Conservation (phyloP, 495 filamentous ascomycete species). For the Podospora fimiseda region DNA sequence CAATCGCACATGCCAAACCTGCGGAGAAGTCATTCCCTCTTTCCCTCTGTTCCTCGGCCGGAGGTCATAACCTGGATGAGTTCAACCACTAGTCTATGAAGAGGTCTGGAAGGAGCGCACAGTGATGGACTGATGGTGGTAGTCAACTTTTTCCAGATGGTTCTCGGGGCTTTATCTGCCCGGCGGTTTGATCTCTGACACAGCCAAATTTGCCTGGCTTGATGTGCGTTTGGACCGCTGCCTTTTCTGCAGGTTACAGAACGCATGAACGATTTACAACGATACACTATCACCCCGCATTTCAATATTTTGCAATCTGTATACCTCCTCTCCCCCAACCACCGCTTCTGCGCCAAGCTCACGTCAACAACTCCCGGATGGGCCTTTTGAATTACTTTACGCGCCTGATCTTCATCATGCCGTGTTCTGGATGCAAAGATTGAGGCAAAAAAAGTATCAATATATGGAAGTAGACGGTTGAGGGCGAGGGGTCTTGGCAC, state of each 20-base stretch:
- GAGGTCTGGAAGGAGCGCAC: background rate
- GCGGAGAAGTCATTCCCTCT: background rate
- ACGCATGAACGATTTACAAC: constrained; percentile 12
- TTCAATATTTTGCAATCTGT: too few relatives aligned
- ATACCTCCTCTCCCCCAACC: too few relatives aligned
- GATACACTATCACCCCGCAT: constrained; percentile 2
- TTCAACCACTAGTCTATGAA: too few relatives aligned
- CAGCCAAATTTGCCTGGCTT: background rate
- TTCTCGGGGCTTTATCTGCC: constrained; percentile 1
- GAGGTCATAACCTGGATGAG: too few relatives aligned
- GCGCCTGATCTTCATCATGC: constrained; percentile 24
- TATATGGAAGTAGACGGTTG: too few relatives aligned
- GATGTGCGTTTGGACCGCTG: background rate
- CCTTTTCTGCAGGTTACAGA: background rate
- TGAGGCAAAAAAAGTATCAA: too few relatives aligned
- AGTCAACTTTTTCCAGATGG: background rate
- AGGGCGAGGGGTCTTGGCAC: too few relatives aligned
- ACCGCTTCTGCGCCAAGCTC: background rate
- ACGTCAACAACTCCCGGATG: constrained; percentile 15
- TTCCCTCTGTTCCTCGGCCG: background rate
- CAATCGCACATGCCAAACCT: background rate
- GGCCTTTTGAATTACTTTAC: constrained; percentile 12
- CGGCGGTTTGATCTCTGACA: constrained; percentile 9
- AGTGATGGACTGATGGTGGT: background rate
- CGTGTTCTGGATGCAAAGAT: constrained; percentile 5